A percentile compares a stretch with the other conserved stretches of the same genome.
Evolutionary conservation across 257 asterid genomes (phyloP).

Genomic region (Solanum corneliomulleri): DNA sequence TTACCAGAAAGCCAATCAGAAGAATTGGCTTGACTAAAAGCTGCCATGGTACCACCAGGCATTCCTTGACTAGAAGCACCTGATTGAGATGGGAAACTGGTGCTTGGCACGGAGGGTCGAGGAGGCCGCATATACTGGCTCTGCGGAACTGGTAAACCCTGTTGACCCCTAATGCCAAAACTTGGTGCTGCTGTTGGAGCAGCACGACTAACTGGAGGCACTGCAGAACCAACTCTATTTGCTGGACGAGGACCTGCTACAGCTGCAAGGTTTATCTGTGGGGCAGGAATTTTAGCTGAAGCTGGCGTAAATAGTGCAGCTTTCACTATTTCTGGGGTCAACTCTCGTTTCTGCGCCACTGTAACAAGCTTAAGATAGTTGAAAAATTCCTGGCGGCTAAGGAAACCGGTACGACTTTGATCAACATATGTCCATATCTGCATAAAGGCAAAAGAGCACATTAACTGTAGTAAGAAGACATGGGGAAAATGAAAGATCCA

Average conservation of each 20-base stretch:
- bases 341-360: constrained; percentile 85
- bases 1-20: constrained; percentile 33
- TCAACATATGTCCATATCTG: constrained; percentile 41
- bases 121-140: constrained; percentile 43
- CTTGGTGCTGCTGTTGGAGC: constrained; percentile 34
- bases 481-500: neutral
- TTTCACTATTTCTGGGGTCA: constrained; percentile 85
- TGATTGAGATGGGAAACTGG: constrained; percentile 48
- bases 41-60: constrained; percentile 28
- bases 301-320: constrained; percentile 91
- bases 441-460: constrained; percentile 15
- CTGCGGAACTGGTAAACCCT: constrained; percentile 41
- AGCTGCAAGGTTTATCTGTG: constrained; percentile 60
- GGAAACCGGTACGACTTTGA: constrained; percentile 63
- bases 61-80: constrained; percentile 35
- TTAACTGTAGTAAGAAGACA: neutral
- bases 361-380: constrained; percentile 93
- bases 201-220: constrained; percentile 26
- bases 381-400: constrained; percentile 83
- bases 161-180: constrained; percentile 32
- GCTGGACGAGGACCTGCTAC: constrained; percentile 32
- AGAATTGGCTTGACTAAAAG: constrained; percentile 31
- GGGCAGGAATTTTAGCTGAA: constrained; percentile 92
- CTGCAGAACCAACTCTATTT: constrained; percentile 22
- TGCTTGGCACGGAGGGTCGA: constrained; percentile 35